A percentile compares a stretch with the other conserved stretches of the same genome.
Conservation (phyloP, 148 eudicot genomes). For the Persicaria maculosa region DNA sequence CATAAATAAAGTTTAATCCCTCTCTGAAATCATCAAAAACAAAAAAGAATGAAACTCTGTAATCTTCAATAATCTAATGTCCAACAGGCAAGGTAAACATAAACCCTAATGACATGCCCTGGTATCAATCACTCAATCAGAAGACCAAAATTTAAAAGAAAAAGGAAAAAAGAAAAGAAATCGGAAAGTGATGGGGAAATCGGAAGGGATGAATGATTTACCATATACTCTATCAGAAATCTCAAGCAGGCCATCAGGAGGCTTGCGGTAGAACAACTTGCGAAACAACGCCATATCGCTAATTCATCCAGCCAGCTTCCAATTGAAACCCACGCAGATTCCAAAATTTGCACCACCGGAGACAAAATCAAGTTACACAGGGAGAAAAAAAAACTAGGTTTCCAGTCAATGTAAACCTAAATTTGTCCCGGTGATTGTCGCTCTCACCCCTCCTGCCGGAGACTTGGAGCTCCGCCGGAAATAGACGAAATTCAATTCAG, state of each 20-base stretch:
- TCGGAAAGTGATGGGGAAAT: background rate
- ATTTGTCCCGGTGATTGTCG: background rate
- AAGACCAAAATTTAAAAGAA: background rate
- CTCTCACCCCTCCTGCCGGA: background rate
- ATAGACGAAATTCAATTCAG: background rate
- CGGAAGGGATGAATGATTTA: constrained; percentile 11
- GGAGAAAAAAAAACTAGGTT: background rate
- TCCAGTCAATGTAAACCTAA: background rate
- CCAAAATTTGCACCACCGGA: background rate
- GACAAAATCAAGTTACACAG: background rate
- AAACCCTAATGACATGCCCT: background rate
- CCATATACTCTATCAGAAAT: constrained; percentile 80
- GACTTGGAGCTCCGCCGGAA: background rate
- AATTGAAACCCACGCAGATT: constrained; percentile 19
- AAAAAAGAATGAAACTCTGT: background rate
- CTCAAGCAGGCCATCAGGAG: constrained; percentile 92
- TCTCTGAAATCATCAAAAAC: background rate
- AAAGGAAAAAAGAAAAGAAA: background rate
- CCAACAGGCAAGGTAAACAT: background rate
- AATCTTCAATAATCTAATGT: background rate
- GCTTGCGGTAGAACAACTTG: constrained; percentile 66
- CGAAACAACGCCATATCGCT: constrained; percentile 58
- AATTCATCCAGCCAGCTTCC: background rate
- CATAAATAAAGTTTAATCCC: too few relatives aligned
- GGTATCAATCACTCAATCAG: background rate